phyloP scores from a whole-genome alignment of 805 yeast species.

The Saturnispora sanitii region DNA sequence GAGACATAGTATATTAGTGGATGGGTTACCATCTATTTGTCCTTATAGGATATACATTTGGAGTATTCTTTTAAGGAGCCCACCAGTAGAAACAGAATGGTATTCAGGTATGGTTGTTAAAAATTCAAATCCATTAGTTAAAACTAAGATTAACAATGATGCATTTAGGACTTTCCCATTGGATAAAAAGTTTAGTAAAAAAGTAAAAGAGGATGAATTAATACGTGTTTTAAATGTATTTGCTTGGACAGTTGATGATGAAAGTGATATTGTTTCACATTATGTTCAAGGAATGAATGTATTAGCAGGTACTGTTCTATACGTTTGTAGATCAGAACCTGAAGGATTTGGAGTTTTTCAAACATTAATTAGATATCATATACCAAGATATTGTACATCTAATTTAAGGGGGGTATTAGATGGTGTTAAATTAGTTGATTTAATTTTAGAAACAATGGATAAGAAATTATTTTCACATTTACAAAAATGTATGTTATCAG shows the following conservation, averaged over 20 bases:
- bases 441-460: constrained; percentile 62
- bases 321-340: constrained; percentile 68
- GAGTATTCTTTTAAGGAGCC: constrained; percentile 63
- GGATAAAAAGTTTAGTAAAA: constrained; percentile 54
- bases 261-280: constrained; percentile 25
- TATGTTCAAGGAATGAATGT: constrained; percentile 95
- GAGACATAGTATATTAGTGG: constrained; percentile 41
- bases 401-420: constrained; percentile 74
- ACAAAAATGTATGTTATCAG: constrained; percentile 57
- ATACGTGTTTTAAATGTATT: constrained; percentile 63
- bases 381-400: constrained; percentile 72
- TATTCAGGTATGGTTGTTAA: constrained; percentile 44
- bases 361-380: constrained; percentile 47
- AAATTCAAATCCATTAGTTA: constrained; percentile 29
- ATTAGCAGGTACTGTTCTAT: constrained; percentile 73
- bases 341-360: constrained; percentile 72
- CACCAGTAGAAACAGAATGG: constrained; percentile 44
- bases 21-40: constrained; percentile 36
- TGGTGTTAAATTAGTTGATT: constrained; percentile 65
- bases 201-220: constrained; percentile 63
- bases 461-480: constrained; percentile 53
- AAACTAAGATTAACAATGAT: constrained; percentile 21
- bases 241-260: constrained; percentile 30
- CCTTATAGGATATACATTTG: constrained; percentile 70
- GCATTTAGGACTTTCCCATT: constrained; percentile 78